Conservation (phyloP, 2,329 filamentous ascomycete genomes). For the Pestalotiopsis sp. region DNA sequence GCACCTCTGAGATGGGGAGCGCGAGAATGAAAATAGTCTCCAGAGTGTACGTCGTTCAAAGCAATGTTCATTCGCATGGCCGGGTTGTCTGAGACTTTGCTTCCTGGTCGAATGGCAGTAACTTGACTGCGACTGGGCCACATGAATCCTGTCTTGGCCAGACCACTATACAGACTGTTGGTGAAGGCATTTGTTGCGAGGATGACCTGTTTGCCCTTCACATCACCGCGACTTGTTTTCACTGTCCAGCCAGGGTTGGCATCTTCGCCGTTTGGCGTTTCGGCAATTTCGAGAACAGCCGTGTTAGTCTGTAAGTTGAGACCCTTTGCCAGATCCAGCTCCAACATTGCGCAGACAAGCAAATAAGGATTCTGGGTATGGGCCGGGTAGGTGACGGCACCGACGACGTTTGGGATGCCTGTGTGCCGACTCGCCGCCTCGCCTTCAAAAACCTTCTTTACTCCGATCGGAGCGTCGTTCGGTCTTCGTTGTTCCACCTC, state of each 20-base stretch:
- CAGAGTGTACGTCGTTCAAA: slow-evolving; percentile 32
- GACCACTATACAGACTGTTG: slow-evolving; percentile 38
- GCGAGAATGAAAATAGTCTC: slow-evolving; percentile 39
- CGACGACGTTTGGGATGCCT: slow-evolving; percentile 21
- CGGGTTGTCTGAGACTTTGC: slow-evolving; percentile 24
- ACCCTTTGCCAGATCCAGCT: slow-evolving; percentile 13
- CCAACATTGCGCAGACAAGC: slow-evolving; percentile 14
- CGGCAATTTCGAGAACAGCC: slow-evolving; percentile 32
- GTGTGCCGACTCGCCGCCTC: slow-evolving; percentile 19
- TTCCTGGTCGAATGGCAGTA: slow-evolving; percentile 40
- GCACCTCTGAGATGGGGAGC: slow-evolving; percentile 26
- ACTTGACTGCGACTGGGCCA: slow-evolving; percentile 51
- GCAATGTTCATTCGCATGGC: slow-evolving; percentile 24
- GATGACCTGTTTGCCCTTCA: slow-evolving; percentile 44
- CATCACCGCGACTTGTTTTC: slow-evolving; percentile 41
- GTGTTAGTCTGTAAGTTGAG: slow-evolving; percentile 47
- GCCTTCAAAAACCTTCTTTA: slow-evolving; percentile 19
- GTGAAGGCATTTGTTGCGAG: slow-evolving; percentile 56
- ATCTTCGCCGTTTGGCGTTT: slow-evolving; percentile 11
- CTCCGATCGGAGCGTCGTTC: not conserved
- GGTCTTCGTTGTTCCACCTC: slow-evolving; percentile 11
- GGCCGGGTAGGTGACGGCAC: slow-evolving; percentile 22
- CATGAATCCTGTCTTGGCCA: slow-evolving; percentile 42
- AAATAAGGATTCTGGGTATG: slow-evolving; percentile 24
- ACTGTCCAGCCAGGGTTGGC: slow-evolving; percentile 35